These are phyloP conservation scores for Penicillium sp. DNA, from an alignment of 2,329 filamentous ascomycete species.

Conservation along the genomic window DNA sequence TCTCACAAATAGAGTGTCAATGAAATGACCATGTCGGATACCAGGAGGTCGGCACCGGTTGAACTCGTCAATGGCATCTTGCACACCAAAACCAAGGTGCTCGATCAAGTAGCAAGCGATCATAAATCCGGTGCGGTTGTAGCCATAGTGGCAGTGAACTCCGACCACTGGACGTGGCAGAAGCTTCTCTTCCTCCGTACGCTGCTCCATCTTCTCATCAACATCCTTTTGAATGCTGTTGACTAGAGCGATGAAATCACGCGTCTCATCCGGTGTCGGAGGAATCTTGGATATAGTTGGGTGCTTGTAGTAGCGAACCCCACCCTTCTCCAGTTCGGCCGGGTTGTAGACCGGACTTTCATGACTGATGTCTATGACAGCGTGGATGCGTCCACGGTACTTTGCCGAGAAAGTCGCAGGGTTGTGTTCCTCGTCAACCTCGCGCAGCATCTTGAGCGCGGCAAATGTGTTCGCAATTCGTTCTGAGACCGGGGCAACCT, in stretches of 20 bases:
- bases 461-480: slow-evolving; percentile 78
- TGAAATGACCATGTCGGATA: slow-evolving; percentile 85
- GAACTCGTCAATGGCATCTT: slow-evolving; percentile 78
- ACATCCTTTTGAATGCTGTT: slow-evolving; percentile 60
- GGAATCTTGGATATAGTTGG: slow-evolving; percentile 90
- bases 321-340: slow-evolving; percentile 61
- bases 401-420: slow-evolving; percentile 67
- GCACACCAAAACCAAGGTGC: slow-evolving; percentile 66
- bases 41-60: slow-evolving; percentile 70
- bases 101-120: slow-evolving; percentile 90
- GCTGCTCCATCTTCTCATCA: slow-evolving; percentile 44
- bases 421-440: slow-evolving; percentile 80
- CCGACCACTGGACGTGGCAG: slow-evolving; percentile 58
- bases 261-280: slow-evolving; percentile 62
- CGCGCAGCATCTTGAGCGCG: slow-evolving; percentile 88
- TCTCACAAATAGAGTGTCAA: slow-evolving; percentile 76
- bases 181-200: slow-evolving; percentile 36
- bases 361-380: slow-evolving; percentile 87
- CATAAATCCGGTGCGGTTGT: slow-evolving; percentile 90
- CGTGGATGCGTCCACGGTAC: slow-evolving; percentile 66
- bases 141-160: slow-evolving; percentile 94
- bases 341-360: slow-evolving; percentile 89
- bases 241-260: slow-evolving; percentile 58
- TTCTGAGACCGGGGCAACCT: slow-evolving; percentile 71
- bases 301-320: slow-evolving; percentile 77